Evolutionary conservation across 352 stramenopile species (phyloP), one percentile per base, ranked within the genome.

Genomic region (Saprolegnia parasitica): DNA sequence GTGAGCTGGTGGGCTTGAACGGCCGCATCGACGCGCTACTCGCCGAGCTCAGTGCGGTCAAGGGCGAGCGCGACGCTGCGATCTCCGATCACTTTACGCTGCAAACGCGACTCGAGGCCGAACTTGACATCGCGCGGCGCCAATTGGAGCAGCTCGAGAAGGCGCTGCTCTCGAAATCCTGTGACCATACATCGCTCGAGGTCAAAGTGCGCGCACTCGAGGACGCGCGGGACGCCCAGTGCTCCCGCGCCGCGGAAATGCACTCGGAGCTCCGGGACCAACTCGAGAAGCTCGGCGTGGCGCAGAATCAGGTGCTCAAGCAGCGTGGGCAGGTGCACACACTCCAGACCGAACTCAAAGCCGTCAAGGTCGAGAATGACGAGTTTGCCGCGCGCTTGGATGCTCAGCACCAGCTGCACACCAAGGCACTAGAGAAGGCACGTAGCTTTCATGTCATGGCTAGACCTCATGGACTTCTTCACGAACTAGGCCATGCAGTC

Each of bases 401-500:
- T 29, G 67, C 68, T n/a, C 67, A 82, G 45, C 76, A 79, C 18
- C 54, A 47, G 35, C 67, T 72, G 1, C 77, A 87, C 45, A 61
- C 68, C 2, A 55, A 60, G 29, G 65, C 75, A 4, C 52, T 89
- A 20, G 74, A 82, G 62, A 70, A 70, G 46, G 63, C 50, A 68
- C 40, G 35, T 26, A 32, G 29, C 29, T 35, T 35, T 35, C 37
- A 60, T 50, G 18, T 4, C 35, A 16, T 2, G 9, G 13, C 13
- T 24, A 4, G 42, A n/a, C 1, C 42, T 4, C 42, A 49, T 8
- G 20, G 5, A 5, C n/a, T n/a, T n/a, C n/a, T n/a, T n/a, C n/a
- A n/a, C n/a, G n/a, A n/a, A n/a, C n/a, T 70, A 76, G 11, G 72
- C 79, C 0, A 18, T 87, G 20, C 76, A 87, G 16, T 81, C 77